A percentile compares a stretch with the other conserved stretches of the same genome.
Conservation (phyloP, 1,284 basidiomycete genomes). For the Ustilago hordei region DNA sequence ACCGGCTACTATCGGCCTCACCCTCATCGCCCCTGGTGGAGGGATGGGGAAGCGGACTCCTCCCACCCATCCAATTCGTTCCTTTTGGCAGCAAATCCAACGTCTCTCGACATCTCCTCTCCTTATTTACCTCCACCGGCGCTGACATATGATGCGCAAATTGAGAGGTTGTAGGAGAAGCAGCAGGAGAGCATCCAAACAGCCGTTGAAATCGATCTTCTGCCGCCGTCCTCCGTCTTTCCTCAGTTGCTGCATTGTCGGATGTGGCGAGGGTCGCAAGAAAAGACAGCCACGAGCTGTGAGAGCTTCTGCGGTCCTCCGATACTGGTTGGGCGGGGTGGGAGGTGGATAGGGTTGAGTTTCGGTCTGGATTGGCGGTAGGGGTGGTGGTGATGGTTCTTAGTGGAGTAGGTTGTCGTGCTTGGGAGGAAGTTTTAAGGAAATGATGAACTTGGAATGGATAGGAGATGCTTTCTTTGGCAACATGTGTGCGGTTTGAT, state of each 20-base stretch:
- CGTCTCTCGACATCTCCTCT: slow-evolving; percentile 18
- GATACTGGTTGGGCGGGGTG: neutral
- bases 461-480: slow-evolving; percentile 43
- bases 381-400: neutral
- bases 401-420: slow-evolving; percentile 18
- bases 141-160: slow-evolving; percentile 6
- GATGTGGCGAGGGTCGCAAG: slow-evolving; percentile 11
- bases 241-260: neutral
- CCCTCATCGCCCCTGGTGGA: neutral
- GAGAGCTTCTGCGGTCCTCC: neutral
- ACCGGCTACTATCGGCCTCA: neutral
- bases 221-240: neutral
- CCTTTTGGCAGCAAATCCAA: slow-evolving; percentile 18
- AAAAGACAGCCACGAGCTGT: slow-evolving; percentile 39
- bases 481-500: slow-evolving; percentile 13
- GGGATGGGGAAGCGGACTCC: slow-evolving; percentile 14
- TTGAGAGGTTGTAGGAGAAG: slow-evolving; percentile 21
- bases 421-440: slow-evolving; percentile 6
- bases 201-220: slow-evolving; percentile 31
- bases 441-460: slow-evolving; percentile 33
- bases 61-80: slow-evolving; percentile 30
- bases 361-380: slow-evolving; percentile 1
- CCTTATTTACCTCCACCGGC: neutral
- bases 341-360: slow-evolving; percentile 7
- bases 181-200: slow-evolving; percentile 41